These are phyloP conservation scores for Verticillium dahliae DNA, from an alignment of 2,329 filamentous ascomycete genomes.

Conservation along the genomic window DNA sequence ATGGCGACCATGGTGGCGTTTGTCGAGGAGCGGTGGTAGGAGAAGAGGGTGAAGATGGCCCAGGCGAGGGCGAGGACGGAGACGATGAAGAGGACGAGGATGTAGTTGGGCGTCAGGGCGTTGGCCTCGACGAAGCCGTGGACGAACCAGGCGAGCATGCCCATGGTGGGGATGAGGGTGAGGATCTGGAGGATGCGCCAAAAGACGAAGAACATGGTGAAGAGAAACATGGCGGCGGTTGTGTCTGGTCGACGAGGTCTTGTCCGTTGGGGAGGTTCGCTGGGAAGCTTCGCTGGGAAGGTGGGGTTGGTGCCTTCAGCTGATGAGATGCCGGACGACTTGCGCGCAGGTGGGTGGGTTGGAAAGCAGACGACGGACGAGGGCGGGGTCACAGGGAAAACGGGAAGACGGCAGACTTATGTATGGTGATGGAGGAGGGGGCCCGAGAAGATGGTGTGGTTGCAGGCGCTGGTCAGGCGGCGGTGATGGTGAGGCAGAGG, in stretches of 20 bases:
- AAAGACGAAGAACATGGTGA: slow-evolving; percentile 56
- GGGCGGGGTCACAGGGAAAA: background rate
- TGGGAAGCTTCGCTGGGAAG: background rate
- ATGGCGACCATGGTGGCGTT: slow-evolving; percentile 57
- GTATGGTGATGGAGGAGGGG: slow-evolving; percentile 4
- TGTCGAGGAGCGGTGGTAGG: slow-evolving; percentile 54
- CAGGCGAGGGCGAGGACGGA: slow-evolving; percentile 57
- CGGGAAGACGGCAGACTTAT: slow-evolving; percentile 1
- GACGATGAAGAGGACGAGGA: slow-evolving; percentile 63
- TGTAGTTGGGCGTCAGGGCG: slow-evolving; percentile 52
- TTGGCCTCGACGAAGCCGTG: slow-evolving; percentile 51
- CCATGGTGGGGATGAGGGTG: slow-evolving; percentile 57
- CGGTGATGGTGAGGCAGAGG: background rate
- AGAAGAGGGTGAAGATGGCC: slow-evolving; percentile 59
- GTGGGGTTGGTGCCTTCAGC: background rate
- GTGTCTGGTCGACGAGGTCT: slow-evolving; percentile 4
- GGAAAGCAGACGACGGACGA: slow-evolving; percentile 2
- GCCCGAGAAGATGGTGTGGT: slow-evolving; percentile 3
- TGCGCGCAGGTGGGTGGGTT: background rate
- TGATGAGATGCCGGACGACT: background rate
- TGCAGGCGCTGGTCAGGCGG: background rate
- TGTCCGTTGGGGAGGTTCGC: background rate
- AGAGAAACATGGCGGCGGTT: slow-evolving; percentile 45
- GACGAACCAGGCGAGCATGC: slow-evolving; percentile 63
- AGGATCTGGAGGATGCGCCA: slow-evolving; percentile 57